Evolutionary conservation across 495 filamentous ascomycete genomes (phyloP), one percentile per base, ranked within the genome.

Genomic region (Aspergillus hancockii): DNA sequence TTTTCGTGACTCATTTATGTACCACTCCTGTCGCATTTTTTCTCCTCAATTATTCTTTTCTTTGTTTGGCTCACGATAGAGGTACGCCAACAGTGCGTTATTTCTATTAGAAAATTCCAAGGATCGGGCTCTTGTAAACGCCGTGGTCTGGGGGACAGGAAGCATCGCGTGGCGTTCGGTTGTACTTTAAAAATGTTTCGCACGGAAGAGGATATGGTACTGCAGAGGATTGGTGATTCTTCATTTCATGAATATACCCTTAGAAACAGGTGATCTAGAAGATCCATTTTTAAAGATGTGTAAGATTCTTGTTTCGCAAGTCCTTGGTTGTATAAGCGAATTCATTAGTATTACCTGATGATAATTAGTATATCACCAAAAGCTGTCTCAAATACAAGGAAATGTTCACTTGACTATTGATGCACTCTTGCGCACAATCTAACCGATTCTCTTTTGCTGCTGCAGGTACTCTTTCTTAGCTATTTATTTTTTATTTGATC

Each of bases 91-190:
- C 40, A 30, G 21, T 49, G 16, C 32, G 28, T 53, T 40, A 28
- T 52, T 28, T 38, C 43, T 54, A 43, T 46, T 36, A 12, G 34
- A 16, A n/a, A n/a, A 9, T 19, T 45, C 9, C 25, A 32, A 6
- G 32, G 18, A 3, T 54, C 32, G 30, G 18, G 32, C 7, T 14
- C n/a, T 32, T 54, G 6, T 14, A n/a, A 0, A 31, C 28, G 25
- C 25, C n/a, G 6, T 52, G 12, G 8, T 52, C 19, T 52, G 14
- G 8, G n/a, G 12, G 51, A 40, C 50, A 13, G 18, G 8, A 53
- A 53, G 51, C 51, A 53, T 53, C 38, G 51, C 51, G 21, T 23
- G 51, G 51, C 51, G 51, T 53, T 53, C n/a, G 43, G 43, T 40
- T 53, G 32, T 53, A 36, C 25, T 23, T 40, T 4, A 40, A 25